Evolutionary conservation across 116 monocot species (phyloP).

Genomic region (Dioscorea cayenensis): DNA sequence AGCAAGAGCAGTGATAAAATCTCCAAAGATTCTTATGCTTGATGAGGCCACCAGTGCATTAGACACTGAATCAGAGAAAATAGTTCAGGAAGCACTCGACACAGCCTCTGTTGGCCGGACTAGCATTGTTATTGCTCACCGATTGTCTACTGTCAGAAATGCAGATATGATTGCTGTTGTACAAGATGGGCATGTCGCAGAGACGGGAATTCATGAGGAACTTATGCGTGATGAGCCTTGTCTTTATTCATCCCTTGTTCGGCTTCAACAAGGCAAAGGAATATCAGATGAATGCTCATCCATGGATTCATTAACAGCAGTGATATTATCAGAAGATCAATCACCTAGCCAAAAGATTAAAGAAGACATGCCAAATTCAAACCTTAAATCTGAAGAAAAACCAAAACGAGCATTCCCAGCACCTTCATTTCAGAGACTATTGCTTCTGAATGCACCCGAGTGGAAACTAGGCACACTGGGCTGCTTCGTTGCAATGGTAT

Average conservation of each 20-base stretch:
- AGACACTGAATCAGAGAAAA: not conserved
- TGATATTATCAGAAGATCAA: too few relatives aligned
- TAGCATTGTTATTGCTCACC: not conserved
- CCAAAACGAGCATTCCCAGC: not conserved
- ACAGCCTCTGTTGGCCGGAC: not conserved
- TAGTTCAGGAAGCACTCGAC: not conserved
- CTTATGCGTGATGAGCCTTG: not conserved
- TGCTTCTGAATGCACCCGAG: not conserved
- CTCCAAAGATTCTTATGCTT: not conserved
- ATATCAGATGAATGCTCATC: too few relatives aligned
- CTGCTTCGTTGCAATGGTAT: not conserved
- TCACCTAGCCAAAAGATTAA: too few relatives aligned
- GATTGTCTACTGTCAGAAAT: not conserved
- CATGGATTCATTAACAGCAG: too few relatives aligned
- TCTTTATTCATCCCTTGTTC: not conserved
- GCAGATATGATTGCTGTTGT: not conserved
- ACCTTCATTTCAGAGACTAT: not conserved
- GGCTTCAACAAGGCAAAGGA: not conserved
- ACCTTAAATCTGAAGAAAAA: not conserved
- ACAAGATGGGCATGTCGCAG: not conserved
- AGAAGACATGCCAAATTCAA: not conserved
- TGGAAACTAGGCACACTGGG: not conserved
- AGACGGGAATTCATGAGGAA: not conserved
- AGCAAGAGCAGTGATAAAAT: not conserved
- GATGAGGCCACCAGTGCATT: not conserved